A percentile compares a stretch with the other conserved stretches of the same genome.
These are phyloP conservation scores for Clavulina sp. DNA, from an alignment of 768 basidiomycete genomes.

Conservation along the genomic window DNA sequence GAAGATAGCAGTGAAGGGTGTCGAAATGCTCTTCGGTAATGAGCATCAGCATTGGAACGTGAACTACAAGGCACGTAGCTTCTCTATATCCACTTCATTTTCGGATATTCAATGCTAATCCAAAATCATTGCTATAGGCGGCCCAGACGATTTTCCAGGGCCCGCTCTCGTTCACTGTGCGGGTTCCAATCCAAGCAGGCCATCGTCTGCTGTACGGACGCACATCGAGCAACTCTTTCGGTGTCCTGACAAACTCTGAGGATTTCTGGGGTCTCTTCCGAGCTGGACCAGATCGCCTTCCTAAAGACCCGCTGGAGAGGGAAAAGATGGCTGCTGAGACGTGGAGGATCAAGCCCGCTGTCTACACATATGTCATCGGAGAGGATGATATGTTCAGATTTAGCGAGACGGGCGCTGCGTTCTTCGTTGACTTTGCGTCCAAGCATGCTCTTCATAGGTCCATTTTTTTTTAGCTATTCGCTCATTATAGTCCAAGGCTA, in stretches of 20 bases:
- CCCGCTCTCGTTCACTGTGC: constrained; percentile 41
- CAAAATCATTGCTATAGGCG: constrained; percentile 17
- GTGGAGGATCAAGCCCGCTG: constrained; percentile 42
- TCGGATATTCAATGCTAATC: not conserved
- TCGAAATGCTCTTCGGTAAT: constrained; percentile 42
- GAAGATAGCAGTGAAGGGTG: constrained; percentile 45
- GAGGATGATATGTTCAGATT: constrained; percentile 18
- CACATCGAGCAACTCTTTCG: constrained; percentile 42
- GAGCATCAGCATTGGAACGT: constrained; percentile 47
- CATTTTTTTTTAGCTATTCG: not conserved
- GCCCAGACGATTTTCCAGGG: constrained; percentile 55
- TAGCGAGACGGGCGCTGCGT: constrained; percentile 22
- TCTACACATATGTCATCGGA: constrained; percentile 69
- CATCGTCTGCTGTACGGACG: constrained; percentile 63
- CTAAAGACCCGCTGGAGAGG: too few relatives aligned
- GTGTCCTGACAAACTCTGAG: constrained; percentile 31
- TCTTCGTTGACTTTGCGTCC: constrained; percentile 72
- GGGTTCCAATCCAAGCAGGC: constrained; percentile 50
- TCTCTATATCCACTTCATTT: not conserved
- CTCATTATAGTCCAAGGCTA: not conserved
- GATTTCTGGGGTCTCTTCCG: constrained; percentile 24
- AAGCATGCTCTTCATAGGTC: constrained; percentile 78
- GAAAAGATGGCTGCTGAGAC: not conserved
- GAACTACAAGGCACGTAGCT: constrained; percentile 26
- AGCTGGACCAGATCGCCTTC: not conserved